phyloP scores from a whole-genome alignment of 352 stramenopile species.

The Pythium rishiriense region DNA sequence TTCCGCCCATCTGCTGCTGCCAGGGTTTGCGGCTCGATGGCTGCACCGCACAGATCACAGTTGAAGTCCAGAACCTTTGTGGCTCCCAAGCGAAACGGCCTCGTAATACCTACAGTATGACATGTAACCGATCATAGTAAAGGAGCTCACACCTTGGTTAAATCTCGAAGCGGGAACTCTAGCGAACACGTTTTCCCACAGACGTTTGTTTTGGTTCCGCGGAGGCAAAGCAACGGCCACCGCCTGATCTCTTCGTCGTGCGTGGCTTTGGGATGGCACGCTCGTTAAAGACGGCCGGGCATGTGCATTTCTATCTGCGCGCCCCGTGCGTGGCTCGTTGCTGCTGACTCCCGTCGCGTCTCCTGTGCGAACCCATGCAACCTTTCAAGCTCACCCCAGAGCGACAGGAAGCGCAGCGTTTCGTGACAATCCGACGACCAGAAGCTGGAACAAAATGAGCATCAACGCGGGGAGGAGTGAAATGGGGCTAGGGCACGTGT shows the following conservation, averaged over 20 bases:
- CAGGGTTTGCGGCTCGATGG: conserved; percentile 3
- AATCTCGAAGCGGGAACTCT: conserved; percentile 13
- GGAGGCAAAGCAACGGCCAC: background rate
- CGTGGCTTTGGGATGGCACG: conserved; percentile 10
- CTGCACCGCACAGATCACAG: background rate
- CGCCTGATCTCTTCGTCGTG: background rate
- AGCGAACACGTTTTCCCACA: background rate
- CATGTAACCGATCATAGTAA: conserved; percentile 13
- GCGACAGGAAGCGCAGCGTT: background rate
- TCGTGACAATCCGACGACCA: conserved; percentile 4
- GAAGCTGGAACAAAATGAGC: conserved; percentile 2
- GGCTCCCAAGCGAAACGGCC: conserved; percentile 10
- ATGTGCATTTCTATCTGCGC: conserved; percentile 7
- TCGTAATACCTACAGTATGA: conserved; percentile 8
- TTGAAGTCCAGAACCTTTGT: conserved; percentile 16
- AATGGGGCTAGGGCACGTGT: background rate
- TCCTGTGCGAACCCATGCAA: conserved; percentile 15
- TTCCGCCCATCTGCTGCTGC: conserved; percentile 3
- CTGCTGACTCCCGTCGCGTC: background rate
- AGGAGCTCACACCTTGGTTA: background rate
- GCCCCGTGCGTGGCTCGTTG: conserved; percentile 5
- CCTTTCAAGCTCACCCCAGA: conserved; percentile 22
- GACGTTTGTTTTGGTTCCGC: background rate
- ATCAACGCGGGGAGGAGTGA: background rate
- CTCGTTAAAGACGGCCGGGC: background rate